These are phyloP conservation scores for Sarocladium brachiariae DNA, from an alignment of 2,329 filamentous ascomycete species.

Conservation along the genomic window DNA sequence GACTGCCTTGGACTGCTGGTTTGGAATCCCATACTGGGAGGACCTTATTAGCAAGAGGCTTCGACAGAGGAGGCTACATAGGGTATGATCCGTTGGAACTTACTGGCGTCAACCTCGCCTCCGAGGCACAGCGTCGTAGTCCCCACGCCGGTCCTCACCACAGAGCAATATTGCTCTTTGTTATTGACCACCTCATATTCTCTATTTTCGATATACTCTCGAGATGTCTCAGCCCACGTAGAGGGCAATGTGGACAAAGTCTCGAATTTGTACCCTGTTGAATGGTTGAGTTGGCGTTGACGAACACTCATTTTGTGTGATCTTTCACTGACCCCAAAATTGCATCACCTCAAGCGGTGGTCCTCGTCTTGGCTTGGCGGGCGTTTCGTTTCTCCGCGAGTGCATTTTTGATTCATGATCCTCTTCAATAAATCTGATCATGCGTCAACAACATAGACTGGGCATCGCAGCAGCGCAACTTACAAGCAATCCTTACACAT, in stretches of 20 bases:
- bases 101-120: slow-evolving; percentile 88
- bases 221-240: slow-evolving; percentile 65
- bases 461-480: too few species aligned
- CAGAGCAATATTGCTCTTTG: slow-evolving; percentile 89
- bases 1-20: slow-evolving; percentile 54
- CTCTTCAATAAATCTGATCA: slow-evolving; percentile 82
- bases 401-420: slow-evolving; percentile 67
- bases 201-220: slow-evolving; percentile 73
- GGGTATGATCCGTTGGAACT: slow-evolving; percentile 18
- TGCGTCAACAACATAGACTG: too few species aligned
- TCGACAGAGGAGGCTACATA: background rate
- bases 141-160: slow-evolving; percentile 84
- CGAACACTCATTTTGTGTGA: background rate
- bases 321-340: slow-evolving; percentile 65
- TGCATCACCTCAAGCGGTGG: slow-evolving; percentile 73
- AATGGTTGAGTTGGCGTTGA: background rate
- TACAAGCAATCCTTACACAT: slow-evolving; percentile 45
- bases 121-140: slow-evolving; percentile 69
- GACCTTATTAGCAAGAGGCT: background rate
- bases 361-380: slow-evolving; percentile 25
- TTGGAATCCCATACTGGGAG: slow-evolving; percentile 73
- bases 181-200: slow-evolving; percentile 72
- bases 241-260: slow-evolving; percentile 69
- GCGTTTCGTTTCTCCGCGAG: slow-evolving; percentile 48
- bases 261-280: slow-evolving; percentile 90